A percentile compares a stretch with the other conserved stretches of the same genome.
Evolutionary conservation across 2,329 filamentous ascomycete genomes (phyloP).

Genomic region (Ambrosiella beaveri): DNA sequence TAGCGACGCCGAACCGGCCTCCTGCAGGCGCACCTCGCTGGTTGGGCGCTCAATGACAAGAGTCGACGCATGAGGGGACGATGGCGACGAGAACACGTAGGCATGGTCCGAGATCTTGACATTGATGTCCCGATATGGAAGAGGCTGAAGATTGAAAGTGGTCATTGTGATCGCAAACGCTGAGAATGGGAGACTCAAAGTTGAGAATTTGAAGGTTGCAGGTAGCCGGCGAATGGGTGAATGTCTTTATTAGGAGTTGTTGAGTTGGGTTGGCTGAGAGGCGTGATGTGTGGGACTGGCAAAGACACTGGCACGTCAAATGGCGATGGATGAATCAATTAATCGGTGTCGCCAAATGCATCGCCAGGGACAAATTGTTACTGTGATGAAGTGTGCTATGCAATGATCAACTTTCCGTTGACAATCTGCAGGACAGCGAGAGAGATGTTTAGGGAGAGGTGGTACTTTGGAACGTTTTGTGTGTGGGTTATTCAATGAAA

Average conservation of each 20-base stretch:
- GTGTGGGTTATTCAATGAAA: background rate
- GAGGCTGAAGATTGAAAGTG: constrained; percentile 20
- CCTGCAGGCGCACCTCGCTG: constrained; percentile 71
- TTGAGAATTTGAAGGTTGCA: background rate
- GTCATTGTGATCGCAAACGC: constrained; percentile 19
- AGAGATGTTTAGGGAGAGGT: background rate
- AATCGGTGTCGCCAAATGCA: too few species aligned
- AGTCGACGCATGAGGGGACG: constrained; percentile 72
- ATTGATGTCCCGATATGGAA: constrained; percentile 91
- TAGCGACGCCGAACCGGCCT: constrained; percentile 56
- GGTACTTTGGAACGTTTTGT: background rate
- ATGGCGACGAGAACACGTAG: constrained; percentile 94
- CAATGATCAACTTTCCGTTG: too few species aligned
- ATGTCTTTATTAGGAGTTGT: too few species aligned
- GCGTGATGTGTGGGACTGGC: too few species aligned
- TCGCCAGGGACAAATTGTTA: too few species aligned
- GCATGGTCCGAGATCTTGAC: constrained; percentile 80
- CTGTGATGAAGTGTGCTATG: too few species aligned
- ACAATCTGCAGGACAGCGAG: too few species aligned
- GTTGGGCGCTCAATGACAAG: constrained; percentile 83
- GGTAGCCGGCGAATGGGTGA: too few species aligned
- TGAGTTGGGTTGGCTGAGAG: too few species aligned
- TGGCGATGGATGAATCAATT: too few species aligned
- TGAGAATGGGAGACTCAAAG: too few species aligned
- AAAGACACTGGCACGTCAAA: too few species aligned